A percentile compares a stretch with the other conserved stretches of the same genome.
These are phyloP conservation scores for Fomitopsis pulvina DNA, from an alignment of 768 basidiomycete genomes.

Conservation along the genomic window DNA sequence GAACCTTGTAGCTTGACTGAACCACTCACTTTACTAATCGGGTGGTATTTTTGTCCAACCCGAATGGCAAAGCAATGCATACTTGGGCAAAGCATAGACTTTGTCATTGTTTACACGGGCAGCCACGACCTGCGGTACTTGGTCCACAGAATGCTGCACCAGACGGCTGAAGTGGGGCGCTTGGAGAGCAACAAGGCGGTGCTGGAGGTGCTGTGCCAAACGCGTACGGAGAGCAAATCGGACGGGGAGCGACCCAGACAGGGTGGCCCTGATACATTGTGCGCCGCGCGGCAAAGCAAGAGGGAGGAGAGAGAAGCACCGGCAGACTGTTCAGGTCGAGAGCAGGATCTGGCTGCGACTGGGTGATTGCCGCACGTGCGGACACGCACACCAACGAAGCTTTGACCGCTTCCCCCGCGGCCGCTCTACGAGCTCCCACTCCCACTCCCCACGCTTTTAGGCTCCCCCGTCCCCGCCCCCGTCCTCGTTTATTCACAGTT, in stretches of 20 bases:
- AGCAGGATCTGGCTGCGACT: slow-evolving; percentile 2
- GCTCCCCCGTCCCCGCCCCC: slow-evolving; percentile 11
- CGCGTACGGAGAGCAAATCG: neutral
- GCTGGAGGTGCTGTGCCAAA: too few relatives aligned
- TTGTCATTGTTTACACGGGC: too few relatives aligned
- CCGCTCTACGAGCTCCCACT: slow-evolving; percentile 7
- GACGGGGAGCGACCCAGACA: neutral
- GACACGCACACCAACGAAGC: slow-evolving; percentile 3
- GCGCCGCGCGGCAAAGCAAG: neutral
- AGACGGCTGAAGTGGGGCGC: neutral
- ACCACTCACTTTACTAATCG: too few relatives aligned
- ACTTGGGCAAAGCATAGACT: too few relatives aligned
- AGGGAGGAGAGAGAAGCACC: neutral
- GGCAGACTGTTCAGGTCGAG: neutral
- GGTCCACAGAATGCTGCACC: neutral
- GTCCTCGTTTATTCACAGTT: slow-evolving; percentile 9
- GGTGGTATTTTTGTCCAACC: too few relatives aligned
- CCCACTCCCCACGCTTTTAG: slow-evolving; percentile 9
- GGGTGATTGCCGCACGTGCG: slow-evolving; percentile 10
- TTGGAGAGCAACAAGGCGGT: neutral
- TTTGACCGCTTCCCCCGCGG: slow-evolving; percentile 2
- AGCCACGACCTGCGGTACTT: neutral
- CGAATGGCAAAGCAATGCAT: too few relatives aligned
- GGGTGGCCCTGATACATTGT: neutral
- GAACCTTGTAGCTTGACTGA: too few relatives aligned